Evolutionary conservation across 1,284 basidiomycete genomes (phyloP).

Genomic region (Trichosporon sp.): DNA sequence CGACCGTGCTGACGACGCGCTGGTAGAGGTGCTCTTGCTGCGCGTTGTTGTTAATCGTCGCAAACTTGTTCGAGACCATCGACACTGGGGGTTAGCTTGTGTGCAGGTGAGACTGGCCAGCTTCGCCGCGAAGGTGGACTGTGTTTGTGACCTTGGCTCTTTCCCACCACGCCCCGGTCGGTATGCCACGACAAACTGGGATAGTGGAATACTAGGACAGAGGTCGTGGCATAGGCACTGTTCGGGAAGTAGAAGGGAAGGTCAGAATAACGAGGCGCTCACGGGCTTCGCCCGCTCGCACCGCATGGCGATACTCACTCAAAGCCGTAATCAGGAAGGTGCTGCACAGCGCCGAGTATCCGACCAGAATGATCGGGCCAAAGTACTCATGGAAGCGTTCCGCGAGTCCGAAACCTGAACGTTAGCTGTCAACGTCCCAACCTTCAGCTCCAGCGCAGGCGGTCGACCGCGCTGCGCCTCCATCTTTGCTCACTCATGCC

Average conservation of each 20-base stretch:
- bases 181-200: too few species aligned
- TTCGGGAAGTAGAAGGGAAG: too few species aligned
- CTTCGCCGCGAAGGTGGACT: too few species aligned
- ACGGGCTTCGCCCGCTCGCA: neutral
- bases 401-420: slow-evolving; percentile 12
- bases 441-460: too few species aligned
- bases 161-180: too few species aligned
- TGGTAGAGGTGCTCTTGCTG: slow-evolving; percentile 83
- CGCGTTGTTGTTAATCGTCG: slow-evolving; percentile 73
- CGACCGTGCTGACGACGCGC: slow-evolving; percentile 75
- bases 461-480: too few species aligned
- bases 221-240: too few species aligned
- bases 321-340: slow-evolving; percentile 58
- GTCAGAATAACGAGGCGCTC: too few species aligned
- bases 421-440: too few species aligned
- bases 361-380: slow-evolving; percentile 75
- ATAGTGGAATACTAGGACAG: too few species aligned
- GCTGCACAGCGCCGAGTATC: slow-evolving; percentile 58
- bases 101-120: too few species aligned
- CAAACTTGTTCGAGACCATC: slow-evolving; percentile 77
- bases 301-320: slow-evolving; percentile 43
- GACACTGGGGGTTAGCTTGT: slow-evolving; percentile 50
- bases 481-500: neutral
- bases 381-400: slow-evolving; percentile 64
- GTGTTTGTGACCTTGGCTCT: too few species aligned